Evolutionary conservation across 2,329 filamentous ascomycete species (phyloP).

Genomic region (Ceratocystis eucalypticola): DNA sequence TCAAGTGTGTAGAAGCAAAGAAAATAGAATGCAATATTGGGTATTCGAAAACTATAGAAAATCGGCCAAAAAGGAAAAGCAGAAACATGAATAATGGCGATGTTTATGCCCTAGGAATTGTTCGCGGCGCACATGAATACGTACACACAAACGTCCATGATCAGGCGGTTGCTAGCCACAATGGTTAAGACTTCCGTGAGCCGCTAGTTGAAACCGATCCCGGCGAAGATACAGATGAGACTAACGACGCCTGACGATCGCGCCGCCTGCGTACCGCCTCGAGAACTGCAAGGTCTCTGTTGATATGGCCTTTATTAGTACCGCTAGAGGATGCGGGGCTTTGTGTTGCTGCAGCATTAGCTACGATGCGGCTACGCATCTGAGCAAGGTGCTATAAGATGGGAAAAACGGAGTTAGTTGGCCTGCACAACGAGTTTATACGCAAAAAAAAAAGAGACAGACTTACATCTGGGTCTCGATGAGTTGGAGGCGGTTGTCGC

Average conservation of each 20-base stretch:
- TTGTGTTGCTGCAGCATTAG: background rate
- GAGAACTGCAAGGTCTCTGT: background rate
- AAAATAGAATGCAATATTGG: background rate
- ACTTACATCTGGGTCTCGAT: conserved; percentile 7
- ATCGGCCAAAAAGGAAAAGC: no score
- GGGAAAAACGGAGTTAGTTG: background rate
- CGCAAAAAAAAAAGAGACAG: background rate
- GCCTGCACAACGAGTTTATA: no score
- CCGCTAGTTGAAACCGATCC: background rate
- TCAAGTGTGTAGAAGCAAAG: background rate
- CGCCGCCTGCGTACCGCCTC: background rate
- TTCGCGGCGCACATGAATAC: no score
- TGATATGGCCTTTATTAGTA: background rate
- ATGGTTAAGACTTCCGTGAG: background rate
- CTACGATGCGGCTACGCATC: background rate
- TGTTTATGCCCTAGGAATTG: no score
- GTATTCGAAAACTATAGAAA: background rate
- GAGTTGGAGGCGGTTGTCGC: background rate
- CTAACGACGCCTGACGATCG: background rate
- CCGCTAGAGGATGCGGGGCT: background rate
- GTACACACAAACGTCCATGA: no score
- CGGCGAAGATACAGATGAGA: background rate
- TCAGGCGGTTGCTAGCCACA: no score
- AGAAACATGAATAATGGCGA: no score
- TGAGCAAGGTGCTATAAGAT: background rate